Evolutionary conservation across 2,329 filamentous ascomycete species (phyloP).

Genomic region (Verticillium alfalfae): DNA sequence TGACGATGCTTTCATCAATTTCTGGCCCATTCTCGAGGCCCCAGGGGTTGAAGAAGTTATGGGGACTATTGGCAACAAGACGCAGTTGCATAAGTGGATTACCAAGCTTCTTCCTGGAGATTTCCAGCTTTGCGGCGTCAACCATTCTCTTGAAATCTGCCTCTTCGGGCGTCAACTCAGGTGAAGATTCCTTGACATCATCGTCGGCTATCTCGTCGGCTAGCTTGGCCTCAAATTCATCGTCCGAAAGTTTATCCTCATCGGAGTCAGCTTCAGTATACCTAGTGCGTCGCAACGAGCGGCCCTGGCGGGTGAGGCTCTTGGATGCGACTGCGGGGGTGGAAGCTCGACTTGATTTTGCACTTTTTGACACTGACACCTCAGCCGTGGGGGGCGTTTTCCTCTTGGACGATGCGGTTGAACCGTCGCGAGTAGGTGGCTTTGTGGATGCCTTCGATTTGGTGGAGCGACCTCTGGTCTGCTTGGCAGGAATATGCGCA

Average conservation of each 20-base stretch:
- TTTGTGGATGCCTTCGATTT: constrained; percentile 12
- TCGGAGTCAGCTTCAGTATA: constrained; percentile 54
- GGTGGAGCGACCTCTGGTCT: constrained; percentile 8
- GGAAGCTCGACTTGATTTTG: constrained; percentile 67
- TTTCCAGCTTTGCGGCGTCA: constrained; percentile 78
- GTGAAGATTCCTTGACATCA: constrained; percentile 27
- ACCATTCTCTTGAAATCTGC: constrained; percentile 61
- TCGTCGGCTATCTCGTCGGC: constrained; percentile 52
- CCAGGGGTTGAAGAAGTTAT: constrained; percentile 97
- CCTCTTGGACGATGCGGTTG: constrained; percentile 19
- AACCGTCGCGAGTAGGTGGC: constrained; percentile 11
- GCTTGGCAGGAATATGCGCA: constrained; percentile 12
- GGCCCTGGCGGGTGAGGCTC: constrained; percentile 34
- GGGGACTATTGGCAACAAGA: constrained; percentile 85
- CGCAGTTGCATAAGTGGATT: constrained; percentile 91
- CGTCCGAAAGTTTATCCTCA: constrained; percentile 66
- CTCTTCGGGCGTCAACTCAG: constrained; percentile 49
- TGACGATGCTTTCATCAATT: constrained; percentile 77
- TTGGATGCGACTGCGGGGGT: constrained; percentile 56
- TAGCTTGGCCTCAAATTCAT: constrained; percentile 76
- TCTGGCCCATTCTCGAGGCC: constrained; percentile 49
- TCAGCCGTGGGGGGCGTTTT: constrained; percentile 24
- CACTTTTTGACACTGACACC: constrained; percentile 54
- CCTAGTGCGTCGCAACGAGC: constrained; percentile 12
- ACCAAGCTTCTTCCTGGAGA: constrained; percentile 85